Evolutionary conservation across 306 rosid species (phyloP).

Genomic region (Cucumis hystrix): DNA sequence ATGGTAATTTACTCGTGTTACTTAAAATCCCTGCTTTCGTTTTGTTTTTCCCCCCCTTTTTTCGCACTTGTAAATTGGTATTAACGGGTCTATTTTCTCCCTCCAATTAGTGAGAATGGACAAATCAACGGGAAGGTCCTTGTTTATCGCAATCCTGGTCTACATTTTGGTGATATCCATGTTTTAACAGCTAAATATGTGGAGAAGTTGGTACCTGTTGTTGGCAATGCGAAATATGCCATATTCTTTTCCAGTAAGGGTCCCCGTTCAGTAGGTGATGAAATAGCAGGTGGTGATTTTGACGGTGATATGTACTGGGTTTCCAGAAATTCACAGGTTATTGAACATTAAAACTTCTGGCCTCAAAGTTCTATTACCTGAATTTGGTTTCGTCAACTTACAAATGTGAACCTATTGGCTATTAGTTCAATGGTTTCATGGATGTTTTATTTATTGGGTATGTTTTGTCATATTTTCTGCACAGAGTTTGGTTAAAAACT

Average conservation of each 20-base stretch:
- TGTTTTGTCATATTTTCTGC: not conserved
- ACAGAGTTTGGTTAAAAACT: not conserved
- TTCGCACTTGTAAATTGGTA: not conserved
- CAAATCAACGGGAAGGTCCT: slow-evolving; percentile 58
- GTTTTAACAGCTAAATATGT: slow-evolving; percentile 40
- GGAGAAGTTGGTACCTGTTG: slow-evolving; percentile 24
- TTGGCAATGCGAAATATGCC: slow-evolving; percentile 58
- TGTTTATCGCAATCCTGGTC: slow-evolving; percentile 70
- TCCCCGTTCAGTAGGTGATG: slow-evolving; percentile 66
- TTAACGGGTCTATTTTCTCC: not conserved
- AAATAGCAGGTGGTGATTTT: slow-evolving; percentile 80
- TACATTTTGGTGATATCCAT: slow-evolving; percentile 81
- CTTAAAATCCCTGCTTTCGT: not conserved
- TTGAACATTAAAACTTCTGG: not conserved
- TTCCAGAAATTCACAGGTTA: slow-evolving; percentile 59
- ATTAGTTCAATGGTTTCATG: not conserved
- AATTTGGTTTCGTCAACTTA: not conserved
- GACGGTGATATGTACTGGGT: slow-evolving; percentile 87
- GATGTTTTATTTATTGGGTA: not conserved
- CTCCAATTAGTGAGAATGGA: slow-evolving; percentile 35
- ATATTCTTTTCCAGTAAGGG: slow-evolving; percentile 77
- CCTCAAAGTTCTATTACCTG: not conserved
- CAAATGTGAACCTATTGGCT: not conserved
- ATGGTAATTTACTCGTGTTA: not conserved
- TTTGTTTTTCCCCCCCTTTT: no score